phyloP scores from a whole-genome alignment of 352 stramenopile species.

The Peronosclerospora sorghi region DNA sequence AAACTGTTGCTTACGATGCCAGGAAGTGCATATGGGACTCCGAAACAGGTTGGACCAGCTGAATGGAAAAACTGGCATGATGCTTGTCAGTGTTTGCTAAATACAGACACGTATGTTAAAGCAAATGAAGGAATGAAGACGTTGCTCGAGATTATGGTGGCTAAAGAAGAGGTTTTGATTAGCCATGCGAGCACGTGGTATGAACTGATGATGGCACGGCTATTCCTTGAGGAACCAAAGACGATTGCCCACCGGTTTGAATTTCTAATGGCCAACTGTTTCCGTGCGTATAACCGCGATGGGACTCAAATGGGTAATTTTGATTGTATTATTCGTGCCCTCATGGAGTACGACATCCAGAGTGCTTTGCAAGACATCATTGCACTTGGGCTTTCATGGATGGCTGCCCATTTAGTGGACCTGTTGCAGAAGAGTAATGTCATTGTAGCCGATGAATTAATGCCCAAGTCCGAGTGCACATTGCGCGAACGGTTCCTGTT shows the following conservation, averaged over 20 bases:
- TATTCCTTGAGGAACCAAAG: constrained; percentile 71
- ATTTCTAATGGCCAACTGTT: constrained; percentile 73
- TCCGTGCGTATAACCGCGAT: constrained; percentile 31
- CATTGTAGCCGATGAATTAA: constrained; percentile 29
- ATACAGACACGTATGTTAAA: constrained; percentile 42
- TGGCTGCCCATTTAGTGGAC: constrained; percentile 56
- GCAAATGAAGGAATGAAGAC: constrained; percentile 32
- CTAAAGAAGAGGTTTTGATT: constrained; percentile 35
- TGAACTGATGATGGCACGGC: constrained; percentile 69
- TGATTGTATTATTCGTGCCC: constrained; percentile 67
- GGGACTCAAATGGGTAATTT: constrained; percentile 58
- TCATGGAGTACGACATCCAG: constrained; percentile 69
- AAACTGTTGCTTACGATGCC: constrained; percentile 64
- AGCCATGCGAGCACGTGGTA: constrained; percentile 46
- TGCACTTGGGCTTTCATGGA: constrained; percentile 59
- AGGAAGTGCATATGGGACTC: constrained; percentile 8
- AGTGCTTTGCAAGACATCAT: constrained; percentile 56
- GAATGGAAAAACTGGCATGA: constrained; percentile 62
- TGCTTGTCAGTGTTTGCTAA: constrained; percentile 43
- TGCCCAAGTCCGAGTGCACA: constrained; percentile 35
- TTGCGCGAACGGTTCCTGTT: constrained; percentile 51
- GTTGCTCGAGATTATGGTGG: constrained; percentile 45
- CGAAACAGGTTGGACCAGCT: constrained; percentile 6
- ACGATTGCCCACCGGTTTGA: constrained; percentile 59
- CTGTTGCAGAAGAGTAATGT: constrained; percentile 46